These are phyloP conservation scores for Vigna angularis DNA, from an alignment of 306 rosid species.

Conservation along the genomic window DNA sequence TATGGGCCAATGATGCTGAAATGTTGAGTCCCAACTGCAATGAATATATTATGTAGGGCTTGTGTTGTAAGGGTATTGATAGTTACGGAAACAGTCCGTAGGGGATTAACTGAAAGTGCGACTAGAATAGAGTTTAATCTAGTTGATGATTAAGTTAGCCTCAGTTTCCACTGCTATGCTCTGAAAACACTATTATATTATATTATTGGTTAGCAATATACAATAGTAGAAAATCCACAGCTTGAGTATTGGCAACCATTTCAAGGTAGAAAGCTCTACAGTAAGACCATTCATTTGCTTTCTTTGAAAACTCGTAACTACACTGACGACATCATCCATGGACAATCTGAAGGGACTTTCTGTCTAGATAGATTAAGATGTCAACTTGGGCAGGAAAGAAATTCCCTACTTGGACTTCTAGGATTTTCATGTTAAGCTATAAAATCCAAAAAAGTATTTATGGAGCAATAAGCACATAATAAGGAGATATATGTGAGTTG, in stretches of 20 bases:
- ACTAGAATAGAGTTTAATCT: constrained; percentile 6
- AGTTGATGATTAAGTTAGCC: background rate
- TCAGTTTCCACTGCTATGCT: background rate
- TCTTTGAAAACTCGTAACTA: too few relatives aligned
- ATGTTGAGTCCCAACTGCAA: background rate
- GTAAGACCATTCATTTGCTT: too few relatives aligned
- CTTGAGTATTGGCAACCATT: constrained; percentile 1
- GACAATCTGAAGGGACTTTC: constrained; percentile 16
- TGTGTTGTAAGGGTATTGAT: background rate
- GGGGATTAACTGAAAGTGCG: constrained; percentile 23
- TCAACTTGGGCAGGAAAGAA: constrained; percentile 4
- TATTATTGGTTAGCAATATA: background rate
- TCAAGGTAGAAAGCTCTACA: too few relatives aligned
- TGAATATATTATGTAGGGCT: background rate
- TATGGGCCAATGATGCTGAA: background rate
- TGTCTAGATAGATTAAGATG: background rate
- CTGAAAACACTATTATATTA: background rate
- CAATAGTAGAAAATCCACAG: constrained; percentile 1
- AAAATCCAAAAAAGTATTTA: background rate
- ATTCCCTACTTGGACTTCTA: constrained; percentile 22
- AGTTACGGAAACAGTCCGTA: background rate
- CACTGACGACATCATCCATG: background rate
- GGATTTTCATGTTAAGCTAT: background rate
- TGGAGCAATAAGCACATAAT: constrained; percentile 6
- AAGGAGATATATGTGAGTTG: background rate